Conservation (phyloP, 257 asterid species). For the Ilex asprella region DNA sequence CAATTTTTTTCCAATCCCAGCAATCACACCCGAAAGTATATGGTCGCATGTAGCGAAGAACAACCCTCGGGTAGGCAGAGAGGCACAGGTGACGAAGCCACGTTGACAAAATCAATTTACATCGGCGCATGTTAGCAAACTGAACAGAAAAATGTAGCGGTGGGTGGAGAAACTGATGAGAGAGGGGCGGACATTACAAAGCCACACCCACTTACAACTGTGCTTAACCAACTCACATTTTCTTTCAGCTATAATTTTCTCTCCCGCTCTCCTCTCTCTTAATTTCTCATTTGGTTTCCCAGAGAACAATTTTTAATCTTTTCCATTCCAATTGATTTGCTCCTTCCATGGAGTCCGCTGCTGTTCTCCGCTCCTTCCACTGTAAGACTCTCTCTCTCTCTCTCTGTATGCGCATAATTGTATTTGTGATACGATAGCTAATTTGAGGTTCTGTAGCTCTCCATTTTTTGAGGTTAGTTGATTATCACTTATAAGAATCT, state of each 20-base stretch:
- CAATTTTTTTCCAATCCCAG: no score
- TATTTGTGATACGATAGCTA: not conserved
- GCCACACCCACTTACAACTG: constrained; percentile 12
- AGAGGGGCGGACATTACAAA: constrained; percentile 56
- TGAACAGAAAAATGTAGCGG: not conserved
- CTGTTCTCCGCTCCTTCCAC: constrained; percentile 64
- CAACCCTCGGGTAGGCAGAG: no score
- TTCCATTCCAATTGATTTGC: constrained; percentile 20
- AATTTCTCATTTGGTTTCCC: constrained; percentile 9
- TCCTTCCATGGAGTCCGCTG: constrained; percentile 63
- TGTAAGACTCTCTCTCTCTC: constrained; percentile 28
- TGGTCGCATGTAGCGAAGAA: no score
- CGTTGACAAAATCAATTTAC: no score
- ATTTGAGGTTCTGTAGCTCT: no score
- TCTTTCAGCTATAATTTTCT: not conserved
- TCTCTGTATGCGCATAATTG: not conserved
- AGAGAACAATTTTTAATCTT: constrained; percentile 11
- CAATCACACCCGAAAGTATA: no score
- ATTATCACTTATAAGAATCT: not conserved
- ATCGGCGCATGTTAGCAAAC: not conserved
- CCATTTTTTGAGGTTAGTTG: not conserved
- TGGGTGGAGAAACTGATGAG: constrained; percentile 60
- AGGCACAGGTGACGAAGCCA: no score
- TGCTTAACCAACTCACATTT: constrained; percentile 2
- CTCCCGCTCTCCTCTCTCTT: constrained; percentile 13